Evolutionary conservation across 129 eudicot genomes (phyloP), one percentile per base, ranked within the genome.

Genomic region (Flaveria bidentis): DNA sequence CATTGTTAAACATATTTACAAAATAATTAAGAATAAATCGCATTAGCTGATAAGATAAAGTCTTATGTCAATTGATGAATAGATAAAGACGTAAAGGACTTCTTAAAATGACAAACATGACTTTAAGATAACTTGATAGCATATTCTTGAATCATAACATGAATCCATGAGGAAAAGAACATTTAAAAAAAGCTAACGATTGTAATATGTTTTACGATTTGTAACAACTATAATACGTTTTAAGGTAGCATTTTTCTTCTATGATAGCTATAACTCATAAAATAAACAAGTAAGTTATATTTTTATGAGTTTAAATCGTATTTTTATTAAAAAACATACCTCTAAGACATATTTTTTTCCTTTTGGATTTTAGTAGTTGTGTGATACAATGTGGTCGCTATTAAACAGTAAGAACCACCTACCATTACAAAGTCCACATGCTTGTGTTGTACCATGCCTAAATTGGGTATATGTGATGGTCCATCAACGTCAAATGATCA

Each of bases 401-500:
- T 60, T 55, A 23, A 9, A 23, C 22, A 13, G 52, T 66, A n/a
- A 45, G 26, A 44, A 47, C 9, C 73, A 33, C 65, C 72, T 13
- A 68, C 74, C 73, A 51, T 62, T 52, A 67, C 51, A 17, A 52
- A 39, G 45, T 51, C 67, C 66, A 52, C 67, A 41, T 51, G 73
- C 45, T 18, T 76, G 79, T 26, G 71, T 23, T 63, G 69, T 61
- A 75, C 45, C 36, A 12, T 61, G 47, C 30, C 63, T 55, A 56
- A 33, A 72, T 72, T 72, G 36, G 67, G 67, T 72, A 72, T 72
- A 72, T 72, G 67, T 41, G 22, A 56, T 0, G 44, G 45, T 62
- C n/a, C 20, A 72, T 55, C 76, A 72, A 72, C 67, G 26, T 72
- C 77, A 56, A 56, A 39, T 39, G 67, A 56, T 41, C 15, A 39